Base-by-base conservation (phyloP, 2,329 filamentous ascomycete species). In the Fusarium xylarioides region DNA sequence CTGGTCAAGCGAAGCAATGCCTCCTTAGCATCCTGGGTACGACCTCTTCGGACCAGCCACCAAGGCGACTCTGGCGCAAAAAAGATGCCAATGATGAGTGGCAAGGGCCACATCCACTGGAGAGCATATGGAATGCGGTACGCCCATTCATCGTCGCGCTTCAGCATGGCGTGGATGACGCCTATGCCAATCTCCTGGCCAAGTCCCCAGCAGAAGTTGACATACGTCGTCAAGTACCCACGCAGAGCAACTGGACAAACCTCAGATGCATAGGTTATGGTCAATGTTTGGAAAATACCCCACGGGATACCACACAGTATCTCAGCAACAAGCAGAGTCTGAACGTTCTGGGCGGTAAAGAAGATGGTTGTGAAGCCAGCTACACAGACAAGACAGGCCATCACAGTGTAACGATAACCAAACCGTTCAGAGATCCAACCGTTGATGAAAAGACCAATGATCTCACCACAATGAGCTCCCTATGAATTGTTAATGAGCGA, bases 141-240 rank as follows among this genome's bases (percentile, higher is more conserved):
- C 1, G 90, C 88, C 90, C 90, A 92, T 80, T 93, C 85, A 74
- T 93, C 91, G 10, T 88, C 80, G 49, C 91, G 88, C 77, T 86
- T 82, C 42, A 93, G 82, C 86, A 93, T 91, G 70, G 88, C 85
- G 79, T 90, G 90, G 76, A 94, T 91, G 66, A 93, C 91, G n/a
- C 91, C 91, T 59, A 92, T 91, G 47, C 90, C 91, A 61, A 94
- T 91, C 64, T 91, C 85, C 80, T 94, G 92, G 23, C 92, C 92
- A n/a, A 93, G 83, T 38, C 91, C 92, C 91, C 91, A 94, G 85
- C 92, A 93, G 77, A 92, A 91, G 83, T 93, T 93, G 82, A 93
- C 90, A 71, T 93, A 94, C 11, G 91, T 93, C 2, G 91, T 93
- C 71, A 92, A 82, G 77, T 92, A 92, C 60, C 91, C 91, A 68